Percentiles rank a stretch among this genome's conserved stretches.
Evolutionary conservation across 805 yeast genomes (phyloP).

Genomic region (Metschnikowia cerradonensis): DNA sequence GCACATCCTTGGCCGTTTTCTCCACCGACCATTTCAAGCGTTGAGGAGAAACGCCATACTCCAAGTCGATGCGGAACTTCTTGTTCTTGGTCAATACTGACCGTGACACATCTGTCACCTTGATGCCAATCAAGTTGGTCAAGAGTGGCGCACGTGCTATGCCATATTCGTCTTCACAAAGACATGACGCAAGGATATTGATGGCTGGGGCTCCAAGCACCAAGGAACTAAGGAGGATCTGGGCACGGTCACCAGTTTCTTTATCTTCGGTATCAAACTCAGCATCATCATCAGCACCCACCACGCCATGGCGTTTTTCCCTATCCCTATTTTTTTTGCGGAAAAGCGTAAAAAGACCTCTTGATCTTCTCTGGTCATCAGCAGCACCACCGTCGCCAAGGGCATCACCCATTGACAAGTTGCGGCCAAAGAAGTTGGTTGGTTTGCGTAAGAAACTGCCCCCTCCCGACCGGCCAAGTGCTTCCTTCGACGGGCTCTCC

Average conservation of each 20-base stretch:
- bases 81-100: slow-evolving; percentile 36
- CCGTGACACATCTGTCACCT: slow-evolving; percentile 49
- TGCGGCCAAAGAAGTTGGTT: slow-evolving; percentile 12
- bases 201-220: slow-evolving; percentile 71
- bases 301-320: slow-evolving; percentile 18
- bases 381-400: slow-evolving; percentile 10
- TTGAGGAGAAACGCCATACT: slow-evolving; percentile 83
- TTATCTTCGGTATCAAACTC: slow-evolving; percentile 22
- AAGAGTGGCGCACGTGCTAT: slow-evolving; percentile 78
- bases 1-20: slow-evolving; percentile 67
- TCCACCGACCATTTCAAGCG: slow-evolving; percentile 76
- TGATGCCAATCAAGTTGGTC: slow-evolving; percentile 65
- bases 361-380: slow-evolving; percentile 18
- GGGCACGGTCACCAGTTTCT: slow-evolving; percentile 37
- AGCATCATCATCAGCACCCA: slow-evolving; percentile 11
- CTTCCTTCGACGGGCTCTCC: neutral
- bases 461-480: neutral
- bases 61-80: slow-evolving; percentile 66
- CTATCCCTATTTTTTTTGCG: slow-evolving; percentile 25
- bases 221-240: slow-evolving; percentile 39
- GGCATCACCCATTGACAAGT: slow-evolving; percentile 6
- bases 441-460: slow-evolving; percentile 9
- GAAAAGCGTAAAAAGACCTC: slow-evolving; percentile 22
- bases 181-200: slow-evolving; percentile 66
- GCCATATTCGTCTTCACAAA: slow-evolving; percentile 73